phyloP scores from a whole-genome alignment of 768 basidiomycete genomes.

The Agaricus blazei region DNA sequence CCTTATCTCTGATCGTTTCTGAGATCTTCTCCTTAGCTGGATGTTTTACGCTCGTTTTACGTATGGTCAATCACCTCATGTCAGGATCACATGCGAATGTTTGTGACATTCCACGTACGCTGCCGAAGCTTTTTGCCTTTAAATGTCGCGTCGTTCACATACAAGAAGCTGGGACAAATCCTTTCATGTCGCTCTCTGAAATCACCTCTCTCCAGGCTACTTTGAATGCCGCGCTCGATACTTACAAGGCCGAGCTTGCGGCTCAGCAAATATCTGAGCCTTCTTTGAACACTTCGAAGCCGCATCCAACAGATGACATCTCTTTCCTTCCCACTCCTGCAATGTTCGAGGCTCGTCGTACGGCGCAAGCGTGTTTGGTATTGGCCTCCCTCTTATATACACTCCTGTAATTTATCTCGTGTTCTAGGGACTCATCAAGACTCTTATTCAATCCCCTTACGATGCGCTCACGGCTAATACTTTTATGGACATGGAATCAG shows the following conservation, averaged over 20 bases:
- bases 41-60: too few species aligned
- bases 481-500: slow-evolving; percentile 27
- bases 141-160: too few species aligned
- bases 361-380: slow-evolving; percentile 29
- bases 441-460: slow-evolving; percentile 29
- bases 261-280: slow-evolving; percentile 30
- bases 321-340: slow-evolving; percentile 29
- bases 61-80: too few species aligned
- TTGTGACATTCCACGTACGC: too few species aligned
- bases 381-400: neutral
- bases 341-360: slow-evolving; percentile 31
- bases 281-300: slow-evolving; percentile 28
- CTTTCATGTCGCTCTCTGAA: slow-evolving; percentile 28
- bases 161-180: too few species aligned
- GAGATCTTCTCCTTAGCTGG: too few species aligned
- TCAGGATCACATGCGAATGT: too few species aligned
- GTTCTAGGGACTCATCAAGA: slow-evolving; percentile 27
- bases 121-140: neutral
- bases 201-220: slow-evolving; percentile 33
- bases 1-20: too few species aligned
- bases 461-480: slow-evolving; percentile 30
- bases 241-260: slow-evolving; percentile 31
- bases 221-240: slow-evolving; percentile 32
- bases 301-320: slow-evolving; percentile 32
- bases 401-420: neutral